Evolutionary conservation across 768 basidiomycete genomes (phyloP).

Genomic region (Boletellus ananas): DNA sequence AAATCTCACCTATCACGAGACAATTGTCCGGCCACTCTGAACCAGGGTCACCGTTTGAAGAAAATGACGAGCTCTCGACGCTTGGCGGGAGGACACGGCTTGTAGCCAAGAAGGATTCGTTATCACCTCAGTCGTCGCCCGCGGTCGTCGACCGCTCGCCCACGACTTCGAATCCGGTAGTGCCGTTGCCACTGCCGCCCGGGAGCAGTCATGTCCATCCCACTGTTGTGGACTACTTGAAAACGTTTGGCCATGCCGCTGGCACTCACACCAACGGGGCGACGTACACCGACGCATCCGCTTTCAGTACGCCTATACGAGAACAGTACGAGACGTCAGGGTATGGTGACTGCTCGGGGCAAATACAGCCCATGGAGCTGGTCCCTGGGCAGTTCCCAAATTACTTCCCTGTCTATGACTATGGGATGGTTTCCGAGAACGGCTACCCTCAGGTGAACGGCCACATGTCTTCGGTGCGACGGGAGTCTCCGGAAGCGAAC

Average conservation of each 20-base stretch:
- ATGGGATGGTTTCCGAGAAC: constrained; percentile 38
- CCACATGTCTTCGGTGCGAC: constrained; percentile 32
- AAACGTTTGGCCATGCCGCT: constrained; percentile 46
- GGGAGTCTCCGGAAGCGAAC: constrained; percentile 53
- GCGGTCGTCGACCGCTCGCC: constrained; percentile 57
- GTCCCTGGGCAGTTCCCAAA: constrained; percentile 48
- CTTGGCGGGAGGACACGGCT: constrained; percentile 66
- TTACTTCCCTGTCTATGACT: constrained; percentile 77
- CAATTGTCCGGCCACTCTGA: constrained; percentile 36
- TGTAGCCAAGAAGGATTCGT: constrained; percentile 57
- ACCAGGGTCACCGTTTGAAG: constrained; percentile 42
- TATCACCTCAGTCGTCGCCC: constrained; percentile 45
- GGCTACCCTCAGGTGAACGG: constrained; percentile 38
- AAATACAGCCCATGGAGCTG: constrained; percentile 31
- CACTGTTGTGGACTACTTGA: constrained; percentile 64
- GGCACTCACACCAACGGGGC: constrained; percentile 20
- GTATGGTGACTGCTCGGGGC: constrained; percentile 18
- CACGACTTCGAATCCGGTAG: constrained; percentile 65
- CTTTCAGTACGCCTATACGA: constrained; percentile 25
- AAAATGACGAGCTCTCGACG: constrained; percentile 60
- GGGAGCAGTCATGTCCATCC: constrained; percentile 53
- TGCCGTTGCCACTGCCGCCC: constrained; percentile 62
- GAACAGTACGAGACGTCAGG: constrained; percentile 23
- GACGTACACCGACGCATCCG: constrained; percentile 22
- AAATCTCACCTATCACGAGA: constrained; percentile 40